Evolutionary conservation across 2,329 filamentous ascomycete genomes (phyloP).

Genomic region (Emmonsia crescens): DNA sequence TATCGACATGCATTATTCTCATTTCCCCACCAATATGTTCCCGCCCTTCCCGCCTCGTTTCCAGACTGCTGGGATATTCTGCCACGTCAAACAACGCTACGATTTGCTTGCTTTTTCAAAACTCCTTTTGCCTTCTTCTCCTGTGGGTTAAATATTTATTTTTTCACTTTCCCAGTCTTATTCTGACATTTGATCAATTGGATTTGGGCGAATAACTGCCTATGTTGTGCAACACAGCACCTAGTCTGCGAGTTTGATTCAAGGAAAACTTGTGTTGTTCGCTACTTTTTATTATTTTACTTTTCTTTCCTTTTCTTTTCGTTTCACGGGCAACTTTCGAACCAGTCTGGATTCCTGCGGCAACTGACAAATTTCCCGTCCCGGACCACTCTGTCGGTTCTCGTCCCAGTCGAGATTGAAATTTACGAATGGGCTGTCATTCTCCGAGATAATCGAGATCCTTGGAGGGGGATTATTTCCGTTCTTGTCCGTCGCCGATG

Average conservation of each 20-base stretch:
- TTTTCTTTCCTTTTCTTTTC: not conserved
- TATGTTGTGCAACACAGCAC: not conserved
- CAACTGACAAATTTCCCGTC: not conserved
- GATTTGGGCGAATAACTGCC: not conserved
- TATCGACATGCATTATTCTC: not conserved
- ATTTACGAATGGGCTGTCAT: not conserved
- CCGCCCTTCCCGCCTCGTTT: not conserved
- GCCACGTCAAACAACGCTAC: constrained; percentile 1
- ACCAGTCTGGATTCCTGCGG: not conserved
- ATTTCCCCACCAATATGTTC: not conserved
- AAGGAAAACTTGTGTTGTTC: not conserved
- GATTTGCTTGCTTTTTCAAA: not conserved
- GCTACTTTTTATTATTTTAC: not conserved
- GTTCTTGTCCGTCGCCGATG: not conserved
- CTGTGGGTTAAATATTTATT: too few relatives aligned
- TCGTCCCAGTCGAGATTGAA: not conserved
- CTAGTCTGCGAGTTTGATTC: not conserved
- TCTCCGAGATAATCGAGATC: not conserved
- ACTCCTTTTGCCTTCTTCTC: too few relatives aligned
- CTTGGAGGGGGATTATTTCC: not conserved
- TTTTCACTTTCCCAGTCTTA: too few relatives aligned
- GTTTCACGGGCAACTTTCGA: not conserved
- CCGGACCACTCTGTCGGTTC: not conserved
- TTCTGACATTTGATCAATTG: not conserved
- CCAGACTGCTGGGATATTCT: not conserved